Percentiles rank a stretch among this genome's conserved stretches.
Evolutionary conservation across 1,139 yeast genomes (phyloP).

Genomic region (Magnusiomyces sp.): DNA sequence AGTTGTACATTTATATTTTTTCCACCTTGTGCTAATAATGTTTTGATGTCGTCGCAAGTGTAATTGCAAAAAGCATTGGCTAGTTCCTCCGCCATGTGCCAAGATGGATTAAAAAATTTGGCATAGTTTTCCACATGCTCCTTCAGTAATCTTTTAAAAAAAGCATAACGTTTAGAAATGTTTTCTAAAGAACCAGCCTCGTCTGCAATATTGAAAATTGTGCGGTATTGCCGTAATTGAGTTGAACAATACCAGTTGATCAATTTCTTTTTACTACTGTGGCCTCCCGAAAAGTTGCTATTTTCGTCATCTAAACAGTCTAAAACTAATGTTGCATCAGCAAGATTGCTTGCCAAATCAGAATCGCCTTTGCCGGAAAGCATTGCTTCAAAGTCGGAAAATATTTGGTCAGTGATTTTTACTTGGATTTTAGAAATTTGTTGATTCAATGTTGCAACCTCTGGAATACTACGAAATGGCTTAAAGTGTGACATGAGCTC

Average conservation of each 20-base stretch:
- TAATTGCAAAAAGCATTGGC: conserved; percentile 56
- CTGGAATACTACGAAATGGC: conserved; percentile 76
- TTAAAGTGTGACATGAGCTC: conserved; percentile 72
- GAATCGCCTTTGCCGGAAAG: conserved; percentile 18
- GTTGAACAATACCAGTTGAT: conserved; percentile 66
- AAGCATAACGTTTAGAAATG: conserved; percentile 68
- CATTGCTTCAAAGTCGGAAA: conserved; percentile 58
- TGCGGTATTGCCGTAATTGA: conserved; percentile 63
- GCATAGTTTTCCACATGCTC: conserved; percentile 48
- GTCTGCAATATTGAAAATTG: conserved; percentile 67
- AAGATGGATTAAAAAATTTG: conserved; percentile 53
- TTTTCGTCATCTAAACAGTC: conserved; percentile 38
- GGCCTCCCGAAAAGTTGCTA: no score
- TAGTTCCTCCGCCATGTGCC: conserved; percentile 63
- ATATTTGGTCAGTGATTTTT: conserved; percentile 61
- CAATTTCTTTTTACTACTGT: conserved; percentile 51
- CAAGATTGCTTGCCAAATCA: conserved; percentile 26
- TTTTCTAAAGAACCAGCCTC: conserved; percentile 95
- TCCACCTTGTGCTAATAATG: conserved; percentile 35
- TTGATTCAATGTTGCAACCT: conserved; percentile 62
- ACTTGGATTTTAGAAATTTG: conserved; percentile 56
- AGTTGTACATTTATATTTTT: conserved; percentile 45
- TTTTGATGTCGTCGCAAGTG: conserved; percentile 58
- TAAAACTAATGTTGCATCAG: conserved; percentile 62
- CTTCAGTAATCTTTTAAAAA: conserved; percentile 62